A percentile compares a stretch with the other conserved stretches of the same genome.
phyloP scores from a whole-genome alignment of 192 early-diverging fungal species.

The Cladochytrium replicatum region DNA sequence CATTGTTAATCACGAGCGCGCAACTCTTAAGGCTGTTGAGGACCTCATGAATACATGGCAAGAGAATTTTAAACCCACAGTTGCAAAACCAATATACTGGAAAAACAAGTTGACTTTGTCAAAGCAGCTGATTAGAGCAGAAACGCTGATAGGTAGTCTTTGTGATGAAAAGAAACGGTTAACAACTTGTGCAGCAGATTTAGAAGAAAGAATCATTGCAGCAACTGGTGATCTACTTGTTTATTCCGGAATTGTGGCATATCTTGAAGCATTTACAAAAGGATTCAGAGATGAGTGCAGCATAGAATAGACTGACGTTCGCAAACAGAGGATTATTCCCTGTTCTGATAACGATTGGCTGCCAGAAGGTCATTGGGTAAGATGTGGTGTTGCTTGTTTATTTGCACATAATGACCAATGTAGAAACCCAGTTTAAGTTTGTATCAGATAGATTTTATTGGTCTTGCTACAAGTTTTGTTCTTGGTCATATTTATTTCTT shows the following conservation, averaged over 20 bases:
- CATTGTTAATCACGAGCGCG: constrained; percentile 45
- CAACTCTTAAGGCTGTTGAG: constrained; percentile 47
- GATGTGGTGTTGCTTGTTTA: too few relatives aligned
- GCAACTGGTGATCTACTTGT: constrained; percentile 51
- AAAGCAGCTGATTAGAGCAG: constrained; percentile 47
- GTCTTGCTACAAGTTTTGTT: too few relatives aligned
- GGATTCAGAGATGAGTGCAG: constrained; percentile 46
- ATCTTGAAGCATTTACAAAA: constrained; percentile 51
- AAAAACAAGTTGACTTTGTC: constrained; percentile 51
- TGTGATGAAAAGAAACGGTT: constrained; percentile 48
- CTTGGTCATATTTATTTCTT: too few relatives aligned
- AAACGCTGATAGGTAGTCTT: constrained; percentile 49
- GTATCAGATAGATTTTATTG: too few relatives aligned
- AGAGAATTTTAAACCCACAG: constrained; percentile 43
- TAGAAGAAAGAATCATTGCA: constrained; percentile 37
- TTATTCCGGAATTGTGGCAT: constrained; percentile 48
- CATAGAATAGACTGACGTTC: constrained; percentile 31
- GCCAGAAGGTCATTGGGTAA: constrained; percentile 26
- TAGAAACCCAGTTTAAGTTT: too few relatives aligned
- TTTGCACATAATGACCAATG: too few relatives aligned
- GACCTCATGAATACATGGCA: constrained; percentile 44
- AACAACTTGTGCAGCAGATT: constrained; percentile 43
- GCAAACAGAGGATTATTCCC: constrained; percentile 36
- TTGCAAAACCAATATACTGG: constrained; percentile 44
- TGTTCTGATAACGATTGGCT: constrained; percentile 47